Conservation (phyloP, 768 basidiomycete species). For the Serendipita vermifera region DNA sequence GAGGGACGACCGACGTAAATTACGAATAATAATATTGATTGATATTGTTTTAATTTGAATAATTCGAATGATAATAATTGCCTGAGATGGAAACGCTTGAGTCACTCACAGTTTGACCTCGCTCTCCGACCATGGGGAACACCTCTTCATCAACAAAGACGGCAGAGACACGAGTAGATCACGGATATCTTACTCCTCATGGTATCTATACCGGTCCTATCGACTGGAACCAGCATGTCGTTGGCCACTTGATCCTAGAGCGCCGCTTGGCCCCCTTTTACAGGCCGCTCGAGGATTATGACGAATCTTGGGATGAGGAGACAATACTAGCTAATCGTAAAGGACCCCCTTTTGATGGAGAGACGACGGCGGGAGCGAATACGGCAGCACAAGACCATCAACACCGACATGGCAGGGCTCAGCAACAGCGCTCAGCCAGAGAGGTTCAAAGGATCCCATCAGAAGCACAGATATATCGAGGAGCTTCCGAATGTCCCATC, state of each 20-base stretch:
- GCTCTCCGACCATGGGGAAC: slow-evolving; percentile 55
- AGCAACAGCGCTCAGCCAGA: slow-evolving; percentile 31
- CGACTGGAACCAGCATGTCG: slow-evolving; percentile 84
- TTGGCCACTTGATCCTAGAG: slow-evolving; percentile 77
- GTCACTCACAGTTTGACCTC: too few species aligned
- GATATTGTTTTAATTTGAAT: too few species aligned
- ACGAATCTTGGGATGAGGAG: slow-evolving; percentile 78
- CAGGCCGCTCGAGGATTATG: slow-evolving; percentile 87
- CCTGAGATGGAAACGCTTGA: too few species aligned
- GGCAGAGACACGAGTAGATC: slow-evolving; percentile 77
- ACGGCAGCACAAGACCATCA: slow-evolving; percentile 8
- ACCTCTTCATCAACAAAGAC: slow-evolving; percentile 62
- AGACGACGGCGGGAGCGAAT: neutral
- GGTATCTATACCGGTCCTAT: slow-evolving; percentile 72
- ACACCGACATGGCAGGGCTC: neutral
- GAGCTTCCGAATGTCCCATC: slow-evolving; percentile 90
- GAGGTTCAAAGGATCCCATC: slow-evolving; percentile 49
- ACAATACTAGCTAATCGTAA: slow-evolving; percentile 68
- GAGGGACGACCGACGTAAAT: too few species aligned
- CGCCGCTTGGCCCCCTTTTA: slow-evolving; percentile 92
- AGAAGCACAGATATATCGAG: slow-evolving; percentile 71
- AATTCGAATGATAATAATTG: too few species aligned
- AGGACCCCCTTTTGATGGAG: slow-evolving; percentile 33
- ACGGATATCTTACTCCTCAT: slow-evolving; percentile 65
- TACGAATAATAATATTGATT: too few species aligned